Evolutionary conservation across 106 monocot species (phyloP).

Genomic region (Dendrobium officinale): DNA sequence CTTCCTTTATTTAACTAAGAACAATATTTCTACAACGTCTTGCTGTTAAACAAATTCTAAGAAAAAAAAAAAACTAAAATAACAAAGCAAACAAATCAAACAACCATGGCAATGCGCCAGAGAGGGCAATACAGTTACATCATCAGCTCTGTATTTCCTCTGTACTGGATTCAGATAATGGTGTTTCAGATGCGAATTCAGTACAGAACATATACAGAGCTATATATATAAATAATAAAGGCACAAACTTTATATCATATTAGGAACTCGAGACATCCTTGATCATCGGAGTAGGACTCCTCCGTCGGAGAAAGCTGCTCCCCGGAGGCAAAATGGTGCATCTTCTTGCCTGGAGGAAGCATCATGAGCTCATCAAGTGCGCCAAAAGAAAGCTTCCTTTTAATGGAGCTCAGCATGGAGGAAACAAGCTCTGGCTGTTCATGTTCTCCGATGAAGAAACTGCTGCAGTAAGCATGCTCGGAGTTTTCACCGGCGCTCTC

Average conservation of each 20-base stretch:
- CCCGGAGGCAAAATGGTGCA: neutral
- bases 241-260: neutral
- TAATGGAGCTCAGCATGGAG: conserved; percentile 22
- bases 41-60: no score
- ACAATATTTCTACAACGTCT: no score
- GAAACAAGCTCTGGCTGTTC: neutral
- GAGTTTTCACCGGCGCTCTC: neutral
- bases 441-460: neutral
- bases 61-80: no score
- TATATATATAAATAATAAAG: neutral
- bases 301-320: neutral
- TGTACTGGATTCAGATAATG: neutral
- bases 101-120: neutral
- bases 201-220: neutral
- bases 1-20: no score
- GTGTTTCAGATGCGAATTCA: neutral
- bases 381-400: conserved; percentile 28
- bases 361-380: conserved; percentile 32
- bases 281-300: neutral
- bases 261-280: neutral
- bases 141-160: neutral
- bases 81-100: neutral
- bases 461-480: neutral
- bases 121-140: neutral
- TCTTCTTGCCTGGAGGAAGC: conserved; percentile 1